phyloP scores from a whole-genome alignment of 139 green algal genomes.

The Tetraselmis chui region DNA sequence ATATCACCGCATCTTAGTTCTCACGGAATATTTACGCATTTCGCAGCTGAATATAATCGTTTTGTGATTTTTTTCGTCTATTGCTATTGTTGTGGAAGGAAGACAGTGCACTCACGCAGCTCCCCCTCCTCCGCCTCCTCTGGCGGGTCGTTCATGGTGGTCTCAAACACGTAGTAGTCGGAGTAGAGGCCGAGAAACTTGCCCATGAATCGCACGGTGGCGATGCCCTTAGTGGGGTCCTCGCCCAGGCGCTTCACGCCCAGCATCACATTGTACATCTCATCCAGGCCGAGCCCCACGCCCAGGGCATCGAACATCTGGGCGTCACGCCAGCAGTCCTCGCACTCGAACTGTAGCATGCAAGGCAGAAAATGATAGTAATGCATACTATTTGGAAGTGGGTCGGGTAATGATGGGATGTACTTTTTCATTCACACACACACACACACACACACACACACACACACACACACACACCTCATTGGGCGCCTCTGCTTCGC shows the following conservation, averaged over 20 bases:
- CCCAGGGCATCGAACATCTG: conserved; percentile 61
- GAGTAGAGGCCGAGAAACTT: conserved; percentile 70
- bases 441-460: too few relatives aligned
- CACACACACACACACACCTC: too few relatives aligned
- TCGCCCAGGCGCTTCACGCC: conserved; percentile 70
- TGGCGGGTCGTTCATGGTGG: conserved; percentile 54
- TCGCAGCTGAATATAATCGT: too few relatives aligned
- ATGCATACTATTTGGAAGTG: too few relatives aligned
- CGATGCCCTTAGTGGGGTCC: conserved; percentile 38
- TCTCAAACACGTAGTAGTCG: conserved; percentile 86
- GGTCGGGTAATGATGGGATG: too few relatives aligned
- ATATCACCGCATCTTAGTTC: too few relatives aligned
- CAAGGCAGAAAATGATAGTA: too few relatives aligned
- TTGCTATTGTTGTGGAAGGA: too few relatives aligned
- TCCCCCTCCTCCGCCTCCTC: conserved; percentile 46
- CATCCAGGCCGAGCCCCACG: conserved; percentile 42
- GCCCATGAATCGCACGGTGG: conserved; percentile 67
- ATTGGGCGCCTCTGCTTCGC: conserved; percentile 47
- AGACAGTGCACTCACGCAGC: conserved; percentile 22
- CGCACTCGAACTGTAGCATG: conserved; percentile 57
- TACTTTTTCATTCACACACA: too few relatives aligned
- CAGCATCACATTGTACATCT: conserved; percentile 66
- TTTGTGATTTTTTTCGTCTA: too few relatives aligned
- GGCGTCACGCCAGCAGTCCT: conserved; percentile 58
- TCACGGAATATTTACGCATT: too few relatives aligned